phyloP scores from a whole-genome alignment of 176 grass and related monocot genomes.

The Elaeis guineensis region DNA sequence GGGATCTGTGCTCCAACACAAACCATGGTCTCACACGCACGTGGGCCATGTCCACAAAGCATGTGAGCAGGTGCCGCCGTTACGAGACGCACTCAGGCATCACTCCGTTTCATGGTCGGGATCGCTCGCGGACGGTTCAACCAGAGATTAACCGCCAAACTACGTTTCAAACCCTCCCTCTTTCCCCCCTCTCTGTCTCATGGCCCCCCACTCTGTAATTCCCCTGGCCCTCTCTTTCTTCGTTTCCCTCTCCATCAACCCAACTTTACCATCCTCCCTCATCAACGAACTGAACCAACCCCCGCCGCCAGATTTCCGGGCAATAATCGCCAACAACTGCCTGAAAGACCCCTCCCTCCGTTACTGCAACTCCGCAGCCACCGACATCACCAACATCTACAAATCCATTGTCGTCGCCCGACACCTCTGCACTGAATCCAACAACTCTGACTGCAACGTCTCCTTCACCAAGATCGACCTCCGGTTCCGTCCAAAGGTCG shows the following conservation, averaged over 20 bases:
- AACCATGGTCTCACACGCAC: no score
- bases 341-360: conserved; percentile 3
- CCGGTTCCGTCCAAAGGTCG: neutral
- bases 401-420: conserved; percentile 14
- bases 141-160: no score
- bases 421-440: conserved; percentile 12
- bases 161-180: no score
- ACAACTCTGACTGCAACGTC: conserved; percentile 7
- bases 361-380: neutral
- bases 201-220: no score
- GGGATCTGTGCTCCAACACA: no score
- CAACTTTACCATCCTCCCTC: neutral
- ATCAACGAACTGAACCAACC: conserved; percentile 21
- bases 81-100: no score
- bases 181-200: no score
- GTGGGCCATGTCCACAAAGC: no score
- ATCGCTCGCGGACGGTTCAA: no score
- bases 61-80: no score
- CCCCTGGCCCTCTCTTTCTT: no score
- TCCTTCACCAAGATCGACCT: conserved; percentile 12
- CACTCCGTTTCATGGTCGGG: no score
- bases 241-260: neutral
- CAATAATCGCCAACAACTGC: conserved; percentile 5
- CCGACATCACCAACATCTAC: conserved; percentile 8
- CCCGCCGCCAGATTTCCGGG: conserved; percentile 8